Evolutionary conservation across 192 early-diverging fungal species (phyloP).

Genomic region (Linnemannia hyalina): DNA sequence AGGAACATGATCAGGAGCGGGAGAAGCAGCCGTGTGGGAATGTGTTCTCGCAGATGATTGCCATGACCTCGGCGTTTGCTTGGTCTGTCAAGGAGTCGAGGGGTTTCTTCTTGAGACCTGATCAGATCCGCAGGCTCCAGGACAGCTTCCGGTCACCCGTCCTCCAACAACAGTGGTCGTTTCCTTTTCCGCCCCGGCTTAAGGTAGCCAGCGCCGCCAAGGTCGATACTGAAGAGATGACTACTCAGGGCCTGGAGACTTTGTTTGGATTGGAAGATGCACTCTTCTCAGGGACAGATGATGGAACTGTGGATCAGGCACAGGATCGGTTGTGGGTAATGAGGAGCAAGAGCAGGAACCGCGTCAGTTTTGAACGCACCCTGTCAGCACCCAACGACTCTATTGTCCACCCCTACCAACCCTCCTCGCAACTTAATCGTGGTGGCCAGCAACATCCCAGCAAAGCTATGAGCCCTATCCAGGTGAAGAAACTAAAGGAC

Average conservation of each 20-base stretch:
- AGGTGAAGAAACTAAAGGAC: conserved; percentile 12
- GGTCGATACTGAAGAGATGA: conserved; percentile 20
- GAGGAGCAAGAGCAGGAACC: conserved; percentile 33
- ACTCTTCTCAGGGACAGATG: neutral
- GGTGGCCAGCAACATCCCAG: neutral
- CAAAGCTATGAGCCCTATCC: neutral
- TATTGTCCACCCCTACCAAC: neutral
- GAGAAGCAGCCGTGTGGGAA: conserved; percentile 23
- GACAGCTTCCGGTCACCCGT: conserved; percentile 15
- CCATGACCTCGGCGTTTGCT: conserved; percentile 30
- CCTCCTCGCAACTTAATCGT: neutral
- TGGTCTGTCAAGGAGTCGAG: conserved; percentile 32
- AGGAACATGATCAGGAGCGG: neutral
- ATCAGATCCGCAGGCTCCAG: conserved; percentile 12
- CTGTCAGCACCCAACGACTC: conserved; percentile 5
- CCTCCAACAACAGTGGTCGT: conserved; percentile 7
- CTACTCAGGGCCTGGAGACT: neutral
- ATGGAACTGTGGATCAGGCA: neutral
- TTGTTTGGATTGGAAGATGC: conserved; percentile 22
- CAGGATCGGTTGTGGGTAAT: conserved; percentile 7
- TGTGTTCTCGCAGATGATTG: conserved; percentile 29
- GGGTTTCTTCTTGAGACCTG: conserved; percentile 20
- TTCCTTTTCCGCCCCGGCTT: neutral
- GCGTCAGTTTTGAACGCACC: conserved; percentile 18
- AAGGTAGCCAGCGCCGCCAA: conserved; percentile 3